Percentiles rank a stretch among this genome's conserved stretches.
phyloP scores from a whole-genome alignment of 2,329 filamentous ascomycete species.

The Aspergillus ochraceoroseus region DNA sequence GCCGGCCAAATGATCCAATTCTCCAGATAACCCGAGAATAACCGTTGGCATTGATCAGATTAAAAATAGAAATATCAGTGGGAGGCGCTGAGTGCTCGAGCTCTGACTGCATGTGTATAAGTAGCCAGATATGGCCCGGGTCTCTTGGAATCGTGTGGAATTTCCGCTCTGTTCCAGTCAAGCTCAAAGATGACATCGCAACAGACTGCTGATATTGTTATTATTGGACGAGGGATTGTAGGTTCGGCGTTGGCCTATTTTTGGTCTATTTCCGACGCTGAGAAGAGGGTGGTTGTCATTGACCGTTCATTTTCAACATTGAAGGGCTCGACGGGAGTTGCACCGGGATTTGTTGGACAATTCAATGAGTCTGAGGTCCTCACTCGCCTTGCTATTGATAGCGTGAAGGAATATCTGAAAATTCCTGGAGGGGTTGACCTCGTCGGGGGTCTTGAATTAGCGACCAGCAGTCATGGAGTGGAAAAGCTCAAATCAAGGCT shows the following conservation, averaged over 20 bases:
- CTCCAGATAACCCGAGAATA: no score
- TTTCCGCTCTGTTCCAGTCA: no score
- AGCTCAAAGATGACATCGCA: conserved; percentile 4
- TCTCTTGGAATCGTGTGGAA: no score
- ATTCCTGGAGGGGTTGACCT: conserved; percentile 28
- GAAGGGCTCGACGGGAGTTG: conserved; percentile 32
- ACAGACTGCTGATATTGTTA: conserved; percentile 17
- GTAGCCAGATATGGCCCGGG: no score
- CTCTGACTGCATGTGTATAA: no score
- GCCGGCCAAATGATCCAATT: no score
- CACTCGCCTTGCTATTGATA: conserved; percentile 31
- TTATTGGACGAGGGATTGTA: conserved; percentile 35
- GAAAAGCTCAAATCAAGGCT: conserved; percentile 19
- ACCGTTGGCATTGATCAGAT: no score
- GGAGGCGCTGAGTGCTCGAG: no score
- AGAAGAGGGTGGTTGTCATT: conserved; percentile 23
- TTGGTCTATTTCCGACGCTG: conserved; percentile 21
- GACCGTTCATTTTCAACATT: conserved; percentile 27
- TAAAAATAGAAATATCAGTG: no score
- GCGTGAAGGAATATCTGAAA: conserved; percentile 27
- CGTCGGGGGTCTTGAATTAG: conserved; percentile 28
- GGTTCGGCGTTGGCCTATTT: conserved; percentile 33
- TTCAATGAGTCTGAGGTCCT: conserved; percentile 32
- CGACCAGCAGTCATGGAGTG: conserved; percentile 21
- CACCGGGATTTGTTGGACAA: conserved; percentile 36